Evolutionary conservation across 1,284 basidiomycete genomes (phyloP).

Genomic region (Leccinum solheimii): DNA sequence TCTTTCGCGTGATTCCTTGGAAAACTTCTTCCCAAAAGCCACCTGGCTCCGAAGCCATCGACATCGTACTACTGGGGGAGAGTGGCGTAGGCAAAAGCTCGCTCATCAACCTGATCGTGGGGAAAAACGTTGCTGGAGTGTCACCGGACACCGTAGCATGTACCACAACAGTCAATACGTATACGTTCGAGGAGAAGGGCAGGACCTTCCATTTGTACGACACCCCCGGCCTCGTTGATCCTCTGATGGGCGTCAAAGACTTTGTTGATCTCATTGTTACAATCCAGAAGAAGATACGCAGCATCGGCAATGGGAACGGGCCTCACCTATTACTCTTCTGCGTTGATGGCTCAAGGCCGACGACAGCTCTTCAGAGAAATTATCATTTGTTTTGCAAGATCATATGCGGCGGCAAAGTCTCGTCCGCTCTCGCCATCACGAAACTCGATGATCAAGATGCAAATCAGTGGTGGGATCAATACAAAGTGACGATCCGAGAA

Average conservation of each 20-base stretch:
- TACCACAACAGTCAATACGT: constrained; percentile 15
- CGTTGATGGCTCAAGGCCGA: constrained; percentile 37
- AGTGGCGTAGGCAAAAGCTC: constrained; percentile 34
- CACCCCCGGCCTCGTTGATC: constrained; percentile 45
- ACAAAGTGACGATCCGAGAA: constrained; percentile 29
- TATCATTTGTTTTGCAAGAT: constrained; percentile 30
- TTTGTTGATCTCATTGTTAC: constrained; percentile 34
- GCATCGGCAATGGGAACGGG: constrained; percentile 29
- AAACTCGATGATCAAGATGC: constrained; percentile 28
- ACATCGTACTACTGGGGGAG: constrained; percentile 29
- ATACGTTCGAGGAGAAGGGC: constrained; percentile 20
- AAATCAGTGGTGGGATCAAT: constrained; percentile 36
- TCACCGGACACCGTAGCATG: constrained; percentile 27
- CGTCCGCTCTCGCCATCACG: constrained; percentile 29
- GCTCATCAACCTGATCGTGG: constrained; percentile 27
- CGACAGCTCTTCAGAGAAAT: constrained; percentile 28
- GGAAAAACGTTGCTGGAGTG: constrained; percentile 18
- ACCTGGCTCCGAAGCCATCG: constrained; percentile 2
- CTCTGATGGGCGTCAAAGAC: constrained; percentile 25
- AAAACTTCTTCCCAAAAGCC: constrained; percentile 8
- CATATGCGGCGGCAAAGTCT: constrained; percentile 24
- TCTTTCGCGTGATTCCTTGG: constrained; percentile 6
- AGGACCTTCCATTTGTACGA: constrained; percentile 35
- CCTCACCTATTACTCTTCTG: constrained; percentile 40
- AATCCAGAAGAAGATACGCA: constrained; percentile 32